Evolutionary conservation across 2,329 filamentous ascomycete species (phyloP), one percentile per base, ranked within the genome.

Genomic region (Pseudovirgaria hyperparasitica): DNA sequence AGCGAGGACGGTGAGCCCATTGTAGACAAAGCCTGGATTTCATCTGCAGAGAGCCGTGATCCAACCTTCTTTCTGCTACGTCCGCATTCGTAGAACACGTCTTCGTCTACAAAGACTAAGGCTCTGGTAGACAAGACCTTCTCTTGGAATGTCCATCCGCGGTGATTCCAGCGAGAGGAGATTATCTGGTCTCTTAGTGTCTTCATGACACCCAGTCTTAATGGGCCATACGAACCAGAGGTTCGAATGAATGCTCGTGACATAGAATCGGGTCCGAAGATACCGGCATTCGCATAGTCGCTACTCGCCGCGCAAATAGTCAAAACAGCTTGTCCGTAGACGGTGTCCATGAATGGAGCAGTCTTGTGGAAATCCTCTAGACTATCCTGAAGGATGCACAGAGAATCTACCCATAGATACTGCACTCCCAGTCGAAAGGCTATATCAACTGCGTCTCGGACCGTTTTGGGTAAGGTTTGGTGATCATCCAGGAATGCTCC

Each of bases 391-490:
- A 38, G 6, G 19, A 39, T 32, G 15, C 33, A 39, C 13, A 39
- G 19, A 7, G 24, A 21, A 18, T 39, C 37, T 5, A 38, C 30
- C 37, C 37, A 40, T 6, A 40, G 11, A 25, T 38, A 38, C 4
- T 21, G 14, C 11, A 17, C 19, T 22, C 32, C 32, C 7, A 35
- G 19, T 6, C n/a, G 16, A 5, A n/a, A 2, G 9, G 16, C n/a
- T 4, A 35, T 9, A 5, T 9, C 11, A 13, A 32, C 25, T 9
- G 30, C 20, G 22, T 35, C 32, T 10, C 9, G 4, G 10, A 35
- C 26, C 3, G 30, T 30, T 16, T 26, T 14, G 23, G 31, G 28
- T 5, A 35, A 19, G 10, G 18, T 11, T 4, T 22, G 6, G 10
- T 10, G 5, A 9, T 7, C 9, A 5, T 14, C 10, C n/a, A 11